phyloP scores from a whole-genome alignment of 495 filamentous ascomycete genomes.

The Aspergillus leporis region DNA sequence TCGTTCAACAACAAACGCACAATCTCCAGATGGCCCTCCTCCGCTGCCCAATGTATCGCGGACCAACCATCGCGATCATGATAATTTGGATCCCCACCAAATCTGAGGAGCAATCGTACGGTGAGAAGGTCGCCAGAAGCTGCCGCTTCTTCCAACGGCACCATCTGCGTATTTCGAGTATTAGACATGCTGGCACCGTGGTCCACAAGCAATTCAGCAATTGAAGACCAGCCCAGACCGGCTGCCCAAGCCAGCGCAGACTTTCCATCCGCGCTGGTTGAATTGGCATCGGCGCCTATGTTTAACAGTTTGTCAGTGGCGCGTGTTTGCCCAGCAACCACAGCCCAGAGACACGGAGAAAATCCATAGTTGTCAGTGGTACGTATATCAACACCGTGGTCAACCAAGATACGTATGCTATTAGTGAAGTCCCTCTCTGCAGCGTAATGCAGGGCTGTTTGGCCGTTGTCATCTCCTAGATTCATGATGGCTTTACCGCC shows the following conservation, averaged over 20 bases:
- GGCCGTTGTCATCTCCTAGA: slow-evolving; percentile 26
- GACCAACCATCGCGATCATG: slow-evolving; percentile 32
- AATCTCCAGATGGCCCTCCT: slow-evolving; percentile 34
- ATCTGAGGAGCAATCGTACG: slow-evolving; percentile 19
- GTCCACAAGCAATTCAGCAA: slow-evolving; percentile 24
- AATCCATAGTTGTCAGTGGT: slow-evolving; percentile 25
- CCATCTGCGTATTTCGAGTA: slow-evolving; percentile 18
- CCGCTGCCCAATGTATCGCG: slow-evolving; percentile 32
- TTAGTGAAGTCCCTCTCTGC: slow-evolving; percentile 23
- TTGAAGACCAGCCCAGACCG: slow-evolving; percentile 17
- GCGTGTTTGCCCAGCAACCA: slow-evolving; percentile 21
- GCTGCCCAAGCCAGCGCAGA: slow-evolving; percentile 33
- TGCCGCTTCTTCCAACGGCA: slow-evolving; percentile 26
- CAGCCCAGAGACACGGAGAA: slow-evolving; percentile 27
- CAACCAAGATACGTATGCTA: slow-evolving; percentile 21
- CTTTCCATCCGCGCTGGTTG: slow-evolving; percentile 29
- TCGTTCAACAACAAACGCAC: slow-evolving; percentile 25
- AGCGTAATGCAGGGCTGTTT: slow-evolving; percentile 36
- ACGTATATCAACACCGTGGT: slow-evolving; percentile 17
- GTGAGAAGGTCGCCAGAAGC: slow-evolving; percentile 21
- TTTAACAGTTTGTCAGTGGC: slow-evolving; percentile 19
- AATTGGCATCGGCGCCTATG: slow-evolving; percentile 22
- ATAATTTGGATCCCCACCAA: slow-evolving; percentile 22
- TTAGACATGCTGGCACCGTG: slow-evolving; percentile 19
- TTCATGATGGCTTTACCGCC: slow-evolving; percentile 18